Conservation (phyloP, 345 rosid genomes). For the Garcia nutans region DNA sequence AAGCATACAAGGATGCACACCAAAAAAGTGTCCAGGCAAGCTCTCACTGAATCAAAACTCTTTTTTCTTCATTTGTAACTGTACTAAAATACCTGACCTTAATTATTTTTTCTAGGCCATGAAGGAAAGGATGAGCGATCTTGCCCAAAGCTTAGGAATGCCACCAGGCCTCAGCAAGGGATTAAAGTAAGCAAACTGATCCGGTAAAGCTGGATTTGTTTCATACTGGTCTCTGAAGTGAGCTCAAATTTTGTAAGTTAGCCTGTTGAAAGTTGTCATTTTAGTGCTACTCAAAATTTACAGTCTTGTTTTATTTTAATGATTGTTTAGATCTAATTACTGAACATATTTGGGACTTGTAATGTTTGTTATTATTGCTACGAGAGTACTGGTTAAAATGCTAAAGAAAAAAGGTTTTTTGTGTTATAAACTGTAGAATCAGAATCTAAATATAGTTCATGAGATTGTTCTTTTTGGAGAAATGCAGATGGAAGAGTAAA, state of each 20-base stretch:
- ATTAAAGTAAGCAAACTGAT: conserved; percentile 32
- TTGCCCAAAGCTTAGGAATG: conserved; percentile 93
- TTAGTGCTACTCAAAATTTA: conserved; percentile 4
- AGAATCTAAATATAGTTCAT: not conserved
- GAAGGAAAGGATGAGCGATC: conserved; percentile 89
- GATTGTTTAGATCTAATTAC: not conserved
- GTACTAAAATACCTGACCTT: conserved; percentile 6
- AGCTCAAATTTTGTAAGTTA: conserved; percentile 30
- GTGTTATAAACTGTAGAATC: too few species aligned
- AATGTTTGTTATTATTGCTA: not conserved
- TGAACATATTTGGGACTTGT: not conserved
- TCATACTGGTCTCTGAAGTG: not conserved
- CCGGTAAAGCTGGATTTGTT: conserved; percentile 13
- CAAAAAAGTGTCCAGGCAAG: conserved; percentile 80
- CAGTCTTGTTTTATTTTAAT: not conserved
- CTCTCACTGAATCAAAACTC: not conserved
- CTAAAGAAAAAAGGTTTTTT: not conserved
- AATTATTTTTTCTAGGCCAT: conserved; percentile 53
- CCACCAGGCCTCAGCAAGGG: conserved; percentile 76
- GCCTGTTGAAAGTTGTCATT: conserved; percentile 15
- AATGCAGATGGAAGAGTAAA: not conserved
- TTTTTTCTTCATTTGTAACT: not conserved
- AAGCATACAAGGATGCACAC: conserved; percentile 94
- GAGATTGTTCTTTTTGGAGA: not conserved
- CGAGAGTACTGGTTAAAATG: not conserved